Evolutionary conservation across 2,329 filamentous ascomycete genomes (phyloP).

Genomic region (Alternaria triticimaculans): DNA sequence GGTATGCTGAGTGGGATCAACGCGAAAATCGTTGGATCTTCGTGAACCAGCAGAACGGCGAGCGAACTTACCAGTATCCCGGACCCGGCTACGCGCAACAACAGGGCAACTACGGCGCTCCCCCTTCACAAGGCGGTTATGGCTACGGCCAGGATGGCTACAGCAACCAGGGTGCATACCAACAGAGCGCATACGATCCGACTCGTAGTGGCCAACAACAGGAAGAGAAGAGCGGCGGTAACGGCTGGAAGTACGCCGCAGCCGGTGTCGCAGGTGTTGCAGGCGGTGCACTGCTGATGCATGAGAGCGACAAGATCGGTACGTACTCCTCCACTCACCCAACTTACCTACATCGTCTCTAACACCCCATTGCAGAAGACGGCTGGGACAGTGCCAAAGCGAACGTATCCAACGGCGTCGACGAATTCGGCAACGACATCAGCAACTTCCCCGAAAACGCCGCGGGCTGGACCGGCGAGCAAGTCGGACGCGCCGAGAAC

Average conservation of each 20-base stretch:
- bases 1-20: constrained; percentile 31
- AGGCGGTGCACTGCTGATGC: constrained; percentile 34
- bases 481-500: constrained; percentile 32
- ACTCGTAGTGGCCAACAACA: constrained; percentile 20
- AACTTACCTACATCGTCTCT: neutral
- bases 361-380: constrained; percentile 17
- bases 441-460: constrained; percentile 32
- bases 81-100: constrained; percentile 30
- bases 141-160: constrained; percentile 21
- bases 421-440: constrained; percentile 26
- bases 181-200: constrained; percentile 26
- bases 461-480: constrained; percentile 29
- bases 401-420: constrained; percentile 14
- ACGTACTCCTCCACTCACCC: neutral
- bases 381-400: constrained; percentile 26
- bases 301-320: constrained; percentile 36
- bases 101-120: constrained; percentile 22
- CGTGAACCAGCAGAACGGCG: constrained; percentile 33
- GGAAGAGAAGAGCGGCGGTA: constrained; percentile 28
- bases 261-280: constrained; percentile 32
- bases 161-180: constrained; percentile 21
- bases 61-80: constrained; percentile 32
- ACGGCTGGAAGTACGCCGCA: constrained; percentile 37
- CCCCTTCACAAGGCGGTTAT: constrained; percentile 16
- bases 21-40: constrained; percentile 35